Conservation (phyloP, 1,139 yeast species). For the Candida glucosophila region DNA sequence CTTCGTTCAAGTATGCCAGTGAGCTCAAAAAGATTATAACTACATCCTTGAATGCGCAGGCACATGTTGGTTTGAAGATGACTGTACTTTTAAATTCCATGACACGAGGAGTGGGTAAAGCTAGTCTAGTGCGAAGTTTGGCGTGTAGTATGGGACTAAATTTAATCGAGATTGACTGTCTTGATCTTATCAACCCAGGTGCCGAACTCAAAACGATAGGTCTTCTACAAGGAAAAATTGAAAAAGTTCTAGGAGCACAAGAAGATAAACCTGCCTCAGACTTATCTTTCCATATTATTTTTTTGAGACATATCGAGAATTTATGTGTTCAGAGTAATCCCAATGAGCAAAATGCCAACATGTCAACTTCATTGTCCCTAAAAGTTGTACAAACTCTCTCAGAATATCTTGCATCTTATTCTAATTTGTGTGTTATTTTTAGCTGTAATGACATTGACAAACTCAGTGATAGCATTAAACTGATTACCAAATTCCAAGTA, state of each 20-base stretch:
- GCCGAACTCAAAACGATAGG: conserved; percentile 80
- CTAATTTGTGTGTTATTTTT: conserved; percentile 48
- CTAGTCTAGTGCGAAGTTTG: conserved; percentile 49
- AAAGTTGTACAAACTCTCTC: conserved; percentile 53
- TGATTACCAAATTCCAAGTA: conserved; percentile 69
- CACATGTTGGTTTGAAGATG: conserved; percentile 41
- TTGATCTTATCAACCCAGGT: conserved; percentile 53
- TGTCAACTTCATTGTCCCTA: conserved; percentile 47
- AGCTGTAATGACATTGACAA: conserved; percentile 69
- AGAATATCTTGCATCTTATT: conserved; percentile 35
- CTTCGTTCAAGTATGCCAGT: conserved; percentile 40
- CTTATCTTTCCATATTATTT: conserved; percentile 36
- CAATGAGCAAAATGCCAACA: conserved; percentile 49
- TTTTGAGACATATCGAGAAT: conserved; percentile 67
- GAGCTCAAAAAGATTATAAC: conserved; percentile 43
- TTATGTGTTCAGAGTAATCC: conserved; percentile 59
- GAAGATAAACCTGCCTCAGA: conserved; percentile 10
- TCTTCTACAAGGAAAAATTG: conserved; percentile 65
- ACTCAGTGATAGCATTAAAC: conserved; percentile 58
- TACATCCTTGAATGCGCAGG: conserved; percentile 27
- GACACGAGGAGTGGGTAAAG: conserved; percentile 74
- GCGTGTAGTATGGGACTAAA: conserved; percentile 60
- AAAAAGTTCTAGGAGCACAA: conserved; percentile 28
- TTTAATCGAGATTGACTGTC: conserved; percentile 62
- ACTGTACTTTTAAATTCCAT: conserved; percentile 61